phyloP scores from a whole-genome alignment of 2,329 filamentous ascomycete species.

The Verruconis gallopava region DNA sequence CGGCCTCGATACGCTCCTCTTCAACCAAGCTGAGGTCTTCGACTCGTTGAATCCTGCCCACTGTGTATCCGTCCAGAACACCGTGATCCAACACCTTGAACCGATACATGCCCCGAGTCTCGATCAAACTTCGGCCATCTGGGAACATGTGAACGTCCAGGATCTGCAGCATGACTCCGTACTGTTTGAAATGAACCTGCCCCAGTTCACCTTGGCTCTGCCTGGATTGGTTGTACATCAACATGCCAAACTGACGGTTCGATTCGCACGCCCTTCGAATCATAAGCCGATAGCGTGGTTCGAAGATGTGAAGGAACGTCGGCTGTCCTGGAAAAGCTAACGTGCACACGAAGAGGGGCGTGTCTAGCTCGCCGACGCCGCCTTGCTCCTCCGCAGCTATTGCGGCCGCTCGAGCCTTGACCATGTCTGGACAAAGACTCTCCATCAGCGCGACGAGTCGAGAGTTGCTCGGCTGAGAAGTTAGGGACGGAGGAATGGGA shows the following conservation, averaged over 20 bases:
- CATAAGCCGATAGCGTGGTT: constrained; percentile 86
- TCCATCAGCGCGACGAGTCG: constrained; percentile 50
- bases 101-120: constrained; percentile 62
- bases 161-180: constrained; percentile 69
- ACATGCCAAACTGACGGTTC: constrained; percentile 72
- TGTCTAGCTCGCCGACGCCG: constrained; percentile 42
- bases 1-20: constrained; percentile 63
- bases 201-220: constrained; percentile 41
- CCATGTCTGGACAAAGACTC: constrained; percentile 54
- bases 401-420: constrained; percentile 44
- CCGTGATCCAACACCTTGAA: constrained; percentile 58
- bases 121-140: constrained; percentile 71
- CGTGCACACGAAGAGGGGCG: constrained; percentile 70
- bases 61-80: constrained; percentile 60
- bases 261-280: constrained; percentile 64
- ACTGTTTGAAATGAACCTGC: constrained; percentile 48
- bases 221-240: constrained; percentile 45
- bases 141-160: constrained; percentile 58
- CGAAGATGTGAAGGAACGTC: constrained; percentile 82
- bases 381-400: constrained; percentile 45
- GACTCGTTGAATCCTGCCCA: constrained; percentile 63
- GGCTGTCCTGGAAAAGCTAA: constrained; percentile 69
- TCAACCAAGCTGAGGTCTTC: constrained; percentile 73
- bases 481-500: constrained; percentile 36
- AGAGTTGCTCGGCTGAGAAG: constrained; percentile 45